A percentile compares a stretch with the other conserved stretches of the same genome.
These are phyloP conservation scores for Polyporus tsugae DNA, from an alignment of 1,284 basidiomycete species.

Conservation along the genomic window DNA sequence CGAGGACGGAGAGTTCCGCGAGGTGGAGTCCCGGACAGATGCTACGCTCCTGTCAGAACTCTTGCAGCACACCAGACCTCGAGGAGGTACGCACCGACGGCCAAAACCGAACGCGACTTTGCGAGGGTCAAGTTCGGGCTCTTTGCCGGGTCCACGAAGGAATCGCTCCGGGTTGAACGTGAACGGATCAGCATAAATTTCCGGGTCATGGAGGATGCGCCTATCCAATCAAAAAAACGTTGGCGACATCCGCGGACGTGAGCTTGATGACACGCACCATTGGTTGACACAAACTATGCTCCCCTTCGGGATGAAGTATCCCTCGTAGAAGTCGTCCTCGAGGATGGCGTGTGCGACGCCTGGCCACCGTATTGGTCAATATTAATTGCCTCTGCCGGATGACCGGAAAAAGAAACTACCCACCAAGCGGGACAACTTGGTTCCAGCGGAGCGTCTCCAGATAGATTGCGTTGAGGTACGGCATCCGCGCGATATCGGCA, in stretches of 20 bases:
- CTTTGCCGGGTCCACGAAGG: conserved; percentile 27
- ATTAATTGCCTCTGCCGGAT: not conserved
- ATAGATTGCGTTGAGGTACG: conserved; percentile 42
- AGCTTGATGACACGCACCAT: conserved; percentile 25
- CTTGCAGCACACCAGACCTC: not conserved
- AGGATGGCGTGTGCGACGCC: conserved; percentile 38
- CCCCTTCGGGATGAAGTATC: conserved; percentile 41
- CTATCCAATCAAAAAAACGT: conserved; percentile 20
- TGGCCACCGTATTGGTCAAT: not conserved
- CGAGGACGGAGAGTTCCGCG: conserved; percentile 43
- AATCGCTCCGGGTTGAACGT: conserved; percentile 43
- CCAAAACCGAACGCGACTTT: conserved; percentile 41
- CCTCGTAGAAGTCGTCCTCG: conserved; percentile 41
- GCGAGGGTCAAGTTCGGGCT: conserved; percentile 36
- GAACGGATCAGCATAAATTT: conserved; percentile 38
- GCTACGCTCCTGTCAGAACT: conserved; percentile 12
- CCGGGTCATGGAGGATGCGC: conserved; percentile 41
- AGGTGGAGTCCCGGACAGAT: conserved; percentile 39
- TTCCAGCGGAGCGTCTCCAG: conserved; percentile 42
- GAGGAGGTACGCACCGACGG: conserved; percentile 32
- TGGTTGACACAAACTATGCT: conserved; percentile 39
- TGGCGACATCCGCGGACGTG: not conserved
- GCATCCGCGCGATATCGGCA: conserved; percentile 39
- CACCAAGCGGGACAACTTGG: conserved; percentile 39
- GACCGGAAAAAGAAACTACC: not conserved